Conservation (phyloP, 768 basidiomycete genomes). For the Chalciporus pseudorubinellus region DNA sequence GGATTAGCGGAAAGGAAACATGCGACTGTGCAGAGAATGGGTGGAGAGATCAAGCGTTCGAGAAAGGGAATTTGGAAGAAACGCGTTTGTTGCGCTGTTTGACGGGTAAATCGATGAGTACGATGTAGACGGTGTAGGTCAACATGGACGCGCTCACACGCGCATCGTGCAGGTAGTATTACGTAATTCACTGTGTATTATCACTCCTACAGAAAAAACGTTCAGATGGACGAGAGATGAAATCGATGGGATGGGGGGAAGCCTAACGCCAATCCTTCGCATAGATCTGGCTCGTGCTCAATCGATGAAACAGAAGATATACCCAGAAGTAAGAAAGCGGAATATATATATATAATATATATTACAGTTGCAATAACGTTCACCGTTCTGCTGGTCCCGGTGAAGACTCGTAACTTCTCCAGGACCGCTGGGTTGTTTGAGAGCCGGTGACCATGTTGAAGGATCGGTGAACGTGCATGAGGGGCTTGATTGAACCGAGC, state of each 20-base stretch:
- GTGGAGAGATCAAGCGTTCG: constrained; percentile 1
- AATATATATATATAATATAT: too few relatives aligned
- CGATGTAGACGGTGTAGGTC: neutral
- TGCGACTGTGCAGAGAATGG: constrained; percentile 4
- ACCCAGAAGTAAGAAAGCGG: neutral
- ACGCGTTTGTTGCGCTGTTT: constrained; percentile 8
- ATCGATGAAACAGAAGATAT: neutral
- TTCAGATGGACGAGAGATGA: neutral
- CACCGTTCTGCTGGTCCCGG: neutral
- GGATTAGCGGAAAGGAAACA: constrained; percentile 8
- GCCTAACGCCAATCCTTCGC: neutral
- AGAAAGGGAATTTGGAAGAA: neutral
- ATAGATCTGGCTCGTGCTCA: neutral
- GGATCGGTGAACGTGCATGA: too few relatives aligned
- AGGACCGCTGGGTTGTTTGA: too few relatives aligned
- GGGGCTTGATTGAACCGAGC: neutral
- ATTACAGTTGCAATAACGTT: neutral
- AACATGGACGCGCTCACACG: constrained; percentile 3
- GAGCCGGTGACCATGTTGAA: too few relatives aligned
- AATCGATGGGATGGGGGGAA: too few relatives aligned
- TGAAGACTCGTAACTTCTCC: too few relatives aligned
- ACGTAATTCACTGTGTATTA: constrained; percentile 16
- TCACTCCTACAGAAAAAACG: too few relatives aligned
- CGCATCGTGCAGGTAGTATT: constrained; percentile 15
- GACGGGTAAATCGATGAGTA: constrained; percentile 19